A percentile compares a stretch with the other conserved stretches of the same genome.
phyloP scores from a whole-genome alignment of 345 rosid genomes.

The Melastoma malabathricum region DNA sequence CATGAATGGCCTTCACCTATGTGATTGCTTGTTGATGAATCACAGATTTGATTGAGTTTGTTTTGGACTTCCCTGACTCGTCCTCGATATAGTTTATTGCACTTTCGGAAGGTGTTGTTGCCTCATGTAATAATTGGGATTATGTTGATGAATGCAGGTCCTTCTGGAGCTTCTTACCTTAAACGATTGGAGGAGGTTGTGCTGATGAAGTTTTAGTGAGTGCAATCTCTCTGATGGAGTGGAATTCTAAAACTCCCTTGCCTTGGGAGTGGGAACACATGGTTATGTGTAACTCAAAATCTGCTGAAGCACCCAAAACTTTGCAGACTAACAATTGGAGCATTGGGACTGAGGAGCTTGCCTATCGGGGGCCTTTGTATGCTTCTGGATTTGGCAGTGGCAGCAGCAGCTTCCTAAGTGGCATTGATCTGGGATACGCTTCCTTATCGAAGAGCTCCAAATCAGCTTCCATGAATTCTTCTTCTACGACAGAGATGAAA shows the following conservation, averaged over 20 bases:
- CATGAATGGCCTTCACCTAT: too few species aligned
- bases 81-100: too few species aligned
- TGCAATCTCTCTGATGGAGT: constrained; percentile 54
- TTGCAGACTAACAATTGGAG: constrained; percentile 42
- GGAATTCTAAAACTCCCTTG: constrained; percentile 52
- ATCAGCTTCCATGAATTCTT: constrained; percentile 58
- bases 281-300: constrained; percentile 35
- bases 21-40: too few species aligned
- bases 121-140: background rate
- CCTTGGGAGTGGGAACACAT: constrained; percentile 82
- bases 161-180: background rate
- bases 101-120: too few species aligned
- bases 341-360: constrained; percentile 47
- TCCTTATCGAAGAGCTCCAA: constrained; percentile 57
- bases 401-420: constrained; percentile 40
- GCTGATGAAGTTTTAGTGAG: constrained; percentile 11
- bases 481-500: constrained; percentile 39
- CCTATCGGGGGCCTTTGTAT: constrained; percentile 43
- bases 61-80: too few species aligned
- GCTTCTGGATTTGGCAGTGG: constrained; percentile 29
- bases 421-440: constrained; percentile 53
- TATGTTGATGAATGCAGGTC: constrained; percentile 5
- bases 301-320: constrained; percentile 43
- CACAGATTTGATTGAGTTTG: too few species aligned
- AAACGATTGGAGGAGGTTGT: background rate